These are phyloP conservation scores for Ustulina deusta DNA, from an alignment of 2,329 filamentous ascomycete species.

Conservation along the genomic window DNA sequence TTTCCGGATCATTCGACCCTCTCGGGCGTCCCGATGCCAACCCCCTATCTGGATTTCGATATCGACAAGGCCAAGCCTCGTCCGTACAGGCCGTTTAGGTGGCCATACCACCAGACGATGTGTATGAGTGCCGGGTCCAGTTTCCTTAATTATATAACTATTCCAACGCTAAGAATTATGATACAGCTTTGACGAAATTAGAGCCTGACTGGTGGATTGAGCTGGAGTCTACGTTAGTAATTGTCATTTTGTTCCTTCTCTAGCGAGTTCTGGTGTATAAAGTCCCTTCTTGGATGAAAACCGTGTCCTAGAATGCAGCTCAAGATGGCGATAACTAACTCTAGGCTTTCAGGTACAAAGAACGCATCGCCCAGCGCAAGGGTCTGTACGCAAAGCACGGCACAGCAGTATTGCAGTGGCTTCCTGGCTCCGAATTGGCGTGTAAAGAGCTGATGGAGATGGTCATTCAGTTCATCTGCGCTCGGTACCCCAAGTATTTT, in stretches of 20 bases:
- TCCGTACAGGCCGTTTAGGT: slow-evolving; percentile 84
- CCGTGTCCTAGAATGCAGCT: too few species aligned
- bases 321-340: background rate
- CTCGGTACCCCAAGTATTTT: slow-evolving; percentile 83
- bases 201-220: slow-evolving; percentile 92
- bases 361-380: slow-evolving; percentile 76
- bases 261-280: background rate
- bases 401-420: slow-evolving; percentile 70
- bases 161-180: slow-evolving; percentile 15
- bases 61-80: slow-evolving; percentile 75
- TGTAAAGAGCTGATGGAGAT: slow-evolving; percentile 93
- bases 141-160: background rate
- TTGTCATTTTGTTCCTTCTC: background rate
- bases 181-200: slow-evolving; percentile 77
- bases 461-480: slow-evolving; percentile 81
- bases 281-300: too few species aligned
- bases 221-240: slow-evolving; percentile 67
- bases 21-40: slow-evolving; percentile 78
- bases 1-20: slow-evolving; percentile 84
- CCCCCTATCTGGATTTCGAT: slow-evolving; percentile 73
- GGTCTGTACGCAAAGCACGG: slow-evolving; percentile 73
- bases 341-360: slow-evolving; percentile 61
- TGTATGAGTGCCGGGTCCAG: slow-evolving; percentile 66
- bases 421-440: slow-evolving; percentile 81
- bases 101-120: slow-evolving; percentile 92